Conservation (phyloP, 352 stramenopile genomes). For the Aphanomyces stellatus region DNA sequence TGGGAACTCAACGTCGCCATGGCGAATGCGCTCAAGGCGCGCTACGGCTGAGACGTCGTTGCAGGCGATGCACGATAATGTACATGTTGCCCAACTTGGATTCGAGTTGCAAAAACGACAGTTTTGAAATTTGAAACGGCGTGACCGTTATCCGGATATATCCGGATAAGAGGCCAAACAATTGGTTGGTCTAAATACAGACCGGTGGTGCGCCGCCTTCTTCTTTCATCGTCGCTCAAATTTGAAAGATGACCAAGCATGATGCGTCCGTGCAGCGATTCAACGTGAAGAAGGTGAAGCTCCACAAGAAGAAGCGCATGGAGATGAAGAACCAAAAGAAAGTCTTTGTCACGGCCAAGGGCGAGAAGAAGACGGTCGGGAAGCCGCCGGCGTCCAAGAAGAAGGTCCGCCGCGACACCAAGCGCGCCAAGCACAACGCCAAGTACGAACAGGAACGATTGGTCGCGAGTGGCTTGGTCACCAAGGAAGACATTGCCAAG, state of each 20-base stretch:
- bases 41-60: too few relatives aligned
- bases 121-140: too few relatives aligned
- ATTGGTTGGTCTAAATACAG: not conserved
- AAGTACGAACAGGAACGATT: conserved; percentile 70
- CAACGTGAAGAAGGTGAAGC: conserved; percentile 85
- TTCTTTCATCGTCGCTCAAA: not conserved
- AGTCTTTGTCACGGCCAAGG: conserved; percentile 49
- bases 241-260: conserved; percentile 17
- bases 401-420: conserved; percentile 77
- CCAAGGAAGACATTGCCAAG: conserved; percentile 76
- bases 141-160: not conserved
- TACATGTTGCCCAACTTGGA: too few relatives aligned
- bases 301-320: conserved; percentile 75
- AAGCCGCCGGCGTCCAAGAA: conserved; percentile 73
- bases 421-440: conserved; percentile 60
- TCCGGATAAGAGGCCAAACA: not conserved
- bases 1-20: conserved; percentile 19
- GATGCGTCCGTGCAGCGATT: conserved; percentile 44
- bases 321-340: conserved; percentile 76
- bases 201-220: not conserved
- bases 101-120: too few relatives aligned
- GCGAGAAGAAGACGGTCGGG: conserved; percentile 44
- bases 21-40: not conserved
- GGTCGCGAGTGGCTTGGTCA: conserved; percentile 67
- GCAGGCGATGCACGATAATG: too few relatives aligned